A percentile compares a stretch with the other conserved stretches of the same genome.
phyloP scores from a whole-genome alignment of 495 filamentous ascomycete genomes.

The Podospora comata region DNA sequence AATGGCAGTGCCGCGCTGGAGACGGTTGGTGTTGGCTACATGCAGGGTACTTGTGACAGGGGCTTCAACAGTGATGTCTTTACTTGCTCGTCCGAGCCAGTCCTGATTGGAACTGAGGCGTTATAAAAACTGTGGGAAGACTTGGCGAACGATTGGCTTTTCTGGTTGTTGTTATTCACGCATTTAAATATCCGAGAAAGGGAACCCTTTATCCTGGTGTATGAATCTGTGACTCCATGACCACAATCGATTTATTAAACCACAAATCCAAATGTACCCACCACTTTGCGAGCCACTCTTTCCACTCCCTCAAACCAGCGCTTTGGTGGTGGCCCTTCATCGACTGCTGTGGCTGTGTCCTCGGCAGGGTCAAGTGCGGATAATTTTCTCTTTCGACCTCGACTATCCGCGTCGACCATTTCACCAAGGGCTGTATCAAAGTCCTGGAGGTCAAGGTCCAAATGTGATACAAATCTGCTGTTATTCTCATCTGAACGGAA shows the following conservation, averaged over 20 bases:
- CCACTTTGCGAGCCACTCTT: not conserved
- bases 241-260: not conserved
- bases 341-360: not conserved
- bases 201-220: no score
- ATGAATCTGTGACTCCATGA: no score
- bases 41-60: slow-evolving; percentile 37
- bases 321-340: not conserved
- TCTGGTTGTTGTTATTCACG: no score
- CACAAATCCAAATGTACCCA: not conserved
- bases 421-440: no score
- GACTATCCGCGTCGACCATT: no score
- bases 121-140: slow-evolving; percentile 14
- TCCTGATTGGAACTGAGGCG: slow-evolving; percentile 39
- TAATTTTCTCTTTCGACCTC: not conserved
- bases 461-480: no score
- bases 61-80: slow-evolving; percentile 30
- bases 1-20: slow-evolving; percentile 25
- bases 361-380: not conserved
- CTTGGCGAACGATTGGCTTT: no score
- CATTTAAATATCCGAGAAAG: no score
- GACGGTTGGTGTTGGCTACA: slow-evolving; percentile 31
- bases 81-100: slow-evolving; percentile 32
- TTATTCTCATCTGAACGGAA: no score
- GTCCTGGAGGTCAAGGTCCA: no score
- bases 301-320: not conserved